Evolutionary conservation across 202 grass and related monocot species (phyloP), one percentile per base, ranked within the genome.

Genomic region (Alloteropsis angusta): DNA sequence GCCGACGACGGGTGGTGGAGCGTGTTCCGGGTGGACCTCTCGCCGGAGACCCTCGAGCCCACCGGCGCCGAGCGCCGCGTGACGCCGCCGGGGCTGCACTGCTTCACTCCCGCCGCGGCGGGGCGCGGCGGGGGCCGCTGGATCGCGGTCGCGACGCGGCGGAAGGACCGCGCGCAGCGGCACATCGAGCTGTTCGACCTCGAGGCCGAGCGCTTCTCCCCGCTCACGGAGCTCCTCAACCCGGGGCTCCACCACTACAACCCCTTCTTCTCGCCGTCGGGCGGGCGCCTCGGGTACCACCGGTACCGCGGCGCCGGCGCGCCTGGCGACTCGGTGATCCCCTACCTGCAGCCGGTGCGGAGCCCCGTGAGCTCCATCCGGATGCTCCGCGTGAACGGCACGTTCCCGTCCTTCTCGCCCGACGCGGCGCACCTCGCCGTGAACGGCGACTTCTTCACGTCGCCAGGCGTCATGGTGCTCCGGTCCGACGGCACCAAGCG

Each of bases 1-100:
- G 94, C 91, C 0, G 87, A 92, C 1, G 94, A 97, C 79, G 94
- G 94, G 5, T 97, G 94, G 94, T 97, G 94, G 94, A 97, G 94
- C 76, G 71, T 94, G 19, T 97, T 80, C 91, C 80, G 80, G 3
- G 73, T 80, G 15, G 87, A 87, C 71, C 8, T 92, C 2, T 75
- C 84, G 11, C 71, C 73, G 34, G 82, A 87, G 11, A 90, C 91
- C 1, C 87, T 89, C 38, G 48, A 82, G 26, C 82, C 78, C 10
- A 21, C 38, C 58, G 85, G 65, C 14, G 30, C 37, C 17, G 83
- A 78, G 52, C 35, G 59, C 28, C 82, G 94, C 22, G 80, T 97
- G 30, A 97, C 94, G 43, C 91, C 94, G 6, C 80, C 80, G 17
- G 94, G 89, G 28, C 9, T 97, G 7, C 94, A 97, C 81, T 87